Evolutionary conservation across 2,329 filamentous ascomycete species (phyloP), one percentile per base, ranked within the genome.

Genomic region (Nemania sp.): DNA sequence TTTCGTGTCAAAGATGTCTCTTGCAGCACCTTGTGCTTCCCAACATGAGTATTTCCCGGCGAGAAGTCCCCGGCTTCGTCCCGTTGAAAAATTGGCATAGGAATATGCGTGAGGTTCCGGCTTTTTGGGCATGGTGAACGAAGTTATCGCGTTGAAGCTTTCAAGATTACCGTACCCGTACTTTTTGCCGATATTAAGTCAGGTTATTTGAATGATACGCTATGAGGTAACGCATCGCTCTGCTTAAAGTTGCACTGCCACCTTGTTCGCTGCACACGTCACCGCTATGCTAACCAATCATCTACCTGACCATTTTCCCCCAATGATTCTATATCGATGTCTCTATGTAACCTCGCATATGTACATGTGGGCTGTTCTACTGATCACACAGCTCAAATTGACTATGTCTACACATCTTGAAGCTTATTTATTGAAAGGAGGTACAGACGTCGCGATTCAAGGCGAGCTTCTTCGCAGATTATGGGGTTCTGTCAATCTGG

Each of bases 41-140:
- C 56, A 59, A 17, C 49, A 59, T 12, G 34, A 42, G 20, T 59
- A 59, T 20, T 59, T 56, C 22, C 49, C 44, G 14, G 48, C 41
- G 6, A 56, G 26, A 19, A 56, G 49, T 12, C 53, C 56, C 17
- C 49, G 53, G 45, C 50, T 56, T 2, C 31, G 31, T 9, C 56
- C 56, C 6, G 56, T 56, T 22, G 56, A 59, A 26, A 49, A 48
- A 11, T 5, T 28, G 6, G 56, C 53, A 23, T 56, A 59, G 12
- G 49, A 53, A 42, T 42, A 59, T 7, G 49, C 50, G 26, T 56
- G 52, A 14, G 49, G 11, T n/a, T 49, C 44, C 40, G 50, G 41
- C 9, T 52, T 24, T 6, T 46, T 50, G 30, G 28, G 52, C 36
- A 58, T 58, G 22, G 22, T 43, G 31, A 43, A 50, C 6, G n/a